These are phyloP conservation scores for Gaertneriomyces semiglobifer DNA, from an alignment of 192 early-diverging fungal species.

Conservation along the genomic window DNA sequence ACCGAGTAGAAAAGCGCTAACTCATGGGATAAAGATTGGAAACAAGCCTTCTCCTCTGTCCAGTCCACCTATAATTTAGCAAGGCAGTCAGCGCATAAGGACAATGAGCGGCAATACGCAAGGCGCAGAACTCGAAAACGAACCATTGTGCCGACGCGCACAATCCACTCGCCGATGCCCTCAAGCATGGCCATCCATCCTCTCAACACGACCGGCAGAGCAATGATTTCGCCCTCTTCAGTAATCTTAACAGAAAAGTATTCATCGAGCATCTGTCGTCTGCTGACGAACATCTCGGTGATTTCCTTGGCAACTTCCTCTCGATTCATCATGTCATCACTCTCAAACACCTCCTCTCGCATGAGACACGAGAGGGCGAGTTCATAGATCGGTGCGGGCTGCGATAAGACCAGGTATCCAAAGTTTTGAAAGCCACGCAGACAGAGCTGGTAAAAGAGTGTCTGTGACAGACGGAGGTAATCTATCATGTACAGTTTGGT, in stretches of 20 bases:
- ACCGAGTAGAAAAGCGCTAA: constrained; percentile 63
- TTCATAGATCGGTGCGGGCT: constrained; percentile 63
- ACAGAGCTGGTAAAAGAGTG: constrained; percentile 85
- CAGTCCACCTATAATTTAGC: constrained; percentile 65
- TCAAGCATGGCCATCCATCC: constrained; percentile 65
- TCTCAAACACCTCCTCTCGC: constrained; percentile 27
- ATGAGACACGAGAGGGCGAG: constrained; percentile 69
- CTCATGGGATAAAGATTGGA: constrained; percentile 67
- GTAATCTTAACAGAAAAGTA: constrained; percentile 79
- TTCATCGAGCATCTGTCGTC: constrained; percentile 79
- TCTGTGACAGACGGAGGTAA: constrained; percentile 70
- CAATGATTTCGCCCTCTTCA: constrained; percentile 57
- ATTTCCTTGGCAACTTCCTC: constrained; percentile 51
- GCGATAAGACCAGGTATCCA: constrained; percentile 66
- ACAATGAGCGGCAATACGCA: constrained; percentile 23
- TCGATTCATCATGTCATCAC: constrained; percentile 46
- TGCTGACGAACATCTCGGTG: constrained; percentile 37
- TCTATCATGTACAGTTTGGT: constrained; percentile 83
- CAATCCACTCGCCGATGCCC: constrained; percentile 31
- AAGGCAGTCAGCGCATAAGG: not conserved
- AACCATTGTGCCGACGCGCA: constrained; percentile 83
- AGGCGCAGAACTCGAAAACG: constrained; percentile 75
- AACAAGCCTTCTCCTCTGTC: constrained; percentile 81
- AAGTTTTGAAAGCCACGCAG: constrained; percentile 85
- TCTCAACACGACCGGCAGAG: constrained; percentile 76